Conservation (phyloP, 495 filamentous ascomycete species). For the Aspergillus kassunensis region DNA sequence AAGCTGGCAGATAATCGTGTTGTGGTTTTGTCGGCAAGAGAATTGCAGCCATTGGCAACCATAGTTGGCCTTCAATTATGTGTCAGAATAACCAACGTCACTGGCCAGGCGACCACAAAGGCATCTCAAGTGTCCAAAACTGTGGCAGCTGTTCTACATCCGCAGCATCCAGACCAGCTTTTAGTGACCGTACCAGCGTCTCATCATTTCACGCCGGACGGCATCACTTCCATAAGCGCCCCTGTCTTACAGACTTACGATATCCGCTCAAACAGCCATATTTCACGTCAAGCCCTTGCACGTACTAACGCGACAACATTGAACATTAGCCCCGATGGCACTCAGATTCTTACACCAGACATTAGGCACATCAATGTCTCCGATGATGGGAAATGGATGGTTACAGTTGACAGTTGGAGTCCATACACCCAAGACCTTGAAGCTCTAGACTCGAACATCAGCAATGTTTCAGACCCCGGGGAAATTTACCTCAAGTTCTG, state of each 20-base stretch:
- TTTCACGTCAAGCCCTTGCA: slow-evolving; percentile 81
- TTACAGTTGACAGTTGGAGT: slow-evolving; percentile 85
- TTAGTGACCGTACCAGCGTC: slow-evolving; percentile 57
- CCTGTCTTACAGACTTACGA: slow-evolving; percentile 81
- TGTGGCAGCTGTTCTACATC: slow-evolving; percentile 48
- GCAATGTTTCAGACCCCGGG: slow-evolving; percentile 43
- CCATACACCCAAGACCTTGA: slow-evolving; percentile 64
- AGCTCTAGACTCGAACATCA: slow-evolving; percentile 40
- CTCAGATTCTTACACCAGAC: slow-evolving; percentile 66
- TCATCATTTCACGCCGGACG: slow-evolving; percentile 33
- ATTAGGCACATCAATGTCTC: slow-evolving; percentile 69
- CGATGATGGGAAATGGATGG: slow-evolving; percentile 82
- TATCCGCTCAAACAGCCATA: slow-evolving; percentile 62
- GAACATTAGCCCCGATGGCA: slow-evolving; percentile 66
- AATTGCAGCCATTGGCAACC: slow-evolving; percentile 74
- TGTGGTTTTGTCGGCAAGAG: slow-evolving; percentile 83
- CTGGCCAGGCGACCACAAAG: slow-evolving; percentile 20
- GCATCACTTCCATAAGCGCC: slow-evolving; percentile 28
- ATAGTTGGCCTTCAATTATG: slow-evolving; percentile 74
- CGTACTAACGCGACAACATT: slow-evolving; percentile 80
- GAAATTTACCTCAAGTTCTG: slow-evolving; percentile 91
- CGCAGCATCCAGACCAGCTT: slow-evolving; percentile 52
- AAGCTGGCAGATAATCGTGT: slow-evolving; percentile 86
- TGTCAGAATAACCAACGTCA: slow-evolving; percentile 14
- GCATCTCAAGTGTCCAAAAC: background rate